A percentile compares a stretch with the other conserved stretches of the same genome.
Evolutionary conservation across 129 eudicot genomes (phyloP).

Genomic region (Silybum marianum): DNA sequence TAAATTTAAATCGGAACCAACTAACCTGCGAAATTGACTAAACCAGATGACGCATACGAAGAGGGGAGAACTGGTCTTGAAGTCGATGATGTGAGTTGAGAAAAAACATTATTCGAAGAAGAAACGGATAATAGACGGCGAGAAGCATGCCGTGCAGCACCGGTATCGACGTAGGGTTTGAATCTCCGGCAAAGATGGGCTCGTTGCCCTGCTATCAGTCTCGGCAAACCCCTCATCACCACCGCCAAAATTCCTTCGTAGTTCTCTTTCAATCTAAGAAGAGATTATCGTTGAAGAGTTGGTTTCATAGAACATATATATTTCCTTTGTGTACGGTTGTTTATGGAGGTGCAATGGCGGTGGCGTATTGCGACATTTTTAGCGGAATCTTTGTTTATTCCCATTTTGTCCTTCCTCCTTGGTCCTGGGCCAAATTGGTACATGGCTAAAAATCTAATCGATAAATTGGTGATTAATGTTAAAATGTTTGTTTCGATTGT

Average conservation of each 20-base stretch:
- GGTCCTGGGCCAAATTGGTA: too few species aligned
- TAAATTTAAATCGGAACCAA: not conserved
- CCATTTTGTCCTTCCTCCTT: conserved; percentile 9
- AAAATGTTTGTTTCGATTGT: too few species aligned
- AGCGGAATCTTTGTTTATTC: conserved; percentile 6
- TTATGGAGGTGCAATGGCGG: conserved; percentile 21
- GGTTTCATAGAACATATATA: not conserved
- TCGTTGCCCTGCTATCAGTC: conserved; percentile 39
- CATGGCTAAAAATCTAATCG: too few species aligned
- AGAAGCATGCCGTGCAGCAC: conserved; percentile 20
- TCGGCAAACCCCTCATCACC: conserved; percentile 46
- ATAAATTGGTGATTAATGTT: too few species aligned
- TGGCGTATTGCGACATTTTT: conserved; percentile 16
- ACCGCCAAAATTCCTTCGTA: not conserved
- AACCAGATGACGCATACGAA: conserved; percentile 32
- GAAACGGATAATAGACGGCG: conserved; percentile 42
- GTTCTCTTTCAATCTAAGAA: not conserved
- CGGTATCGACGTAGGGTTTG: conserved; percentile 26
- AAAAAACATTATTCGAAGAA: conserved; percentile 31
- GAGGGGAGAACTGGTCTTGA: conserved; percentile 19
- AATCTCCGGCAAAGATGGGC: conserved; percentile 22
- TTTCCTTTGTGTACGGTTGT: not conserved
- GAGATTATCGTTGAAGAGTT: not conserved
- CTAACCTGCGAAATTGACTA: conserved; percentile 47
- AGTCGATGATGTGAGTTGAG: conserved; percentile 28